Conservation (phyloP, 495 filamentous ascomycete genomes). For the Tetracladium setigerum region DNA sequence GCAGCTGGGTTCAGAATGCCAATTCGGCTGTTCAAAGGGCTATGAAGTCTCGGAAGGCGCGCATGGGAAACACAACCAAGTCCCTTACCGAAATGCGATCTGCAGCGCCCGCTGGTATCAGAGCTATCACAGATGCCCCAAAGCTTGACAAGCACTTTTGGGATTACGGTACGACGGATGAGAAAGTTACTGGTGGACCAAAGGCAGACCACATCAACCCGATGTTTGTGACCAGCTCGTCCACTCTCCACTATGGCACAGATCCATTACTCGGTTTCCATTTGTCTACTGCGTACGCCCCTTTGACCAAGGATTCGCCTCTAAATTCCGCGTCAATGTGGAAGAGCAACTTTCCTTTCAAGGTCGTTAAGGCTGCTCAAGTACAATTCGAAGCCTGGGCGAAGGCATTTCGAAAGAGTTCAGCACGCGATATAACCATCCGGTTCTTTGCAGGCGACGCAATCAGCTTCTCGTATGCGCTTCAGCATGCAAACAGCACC, state of each 20-base stretch:
- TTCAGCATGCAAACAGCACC: constrained; percentile 32
- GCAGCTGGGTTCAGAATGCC: constrained; percentile 11
- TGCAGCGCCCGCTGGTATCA: constrained; percentile 18
- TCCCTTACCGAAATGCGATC: constrained; percentile 20
- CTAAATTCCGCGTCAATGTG: not conserved
- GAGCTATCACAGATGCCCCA: constrained; percentile 18
- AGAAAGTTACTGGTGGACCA: not conserved
- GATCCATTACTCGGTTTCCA: constrained; percentile 40
- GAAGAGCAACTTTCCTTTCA: too few relatives aligned
- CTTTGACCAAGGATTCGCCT: constrained; percentile 16
- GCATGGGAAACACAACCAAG: not conserved
- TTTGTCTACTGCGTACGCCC: constrained; percentile 26
- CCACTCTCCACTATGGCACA: constrained; percentile 33
- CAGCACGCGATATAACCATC: constrained; percentile 25
- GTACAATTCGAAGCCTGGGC: constrained; percentile 28
- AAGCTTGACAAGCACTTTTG: constrained; percentile 26
- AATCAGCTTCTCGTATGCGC: constrained; percentile 38
- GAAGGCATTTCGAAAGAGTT: constrained; percentile 19
- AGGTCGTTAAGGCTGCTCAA: constrained; percentile 13
- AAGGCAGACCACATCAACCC: constrained; percentile 22
- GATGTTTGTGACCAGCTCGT: constrained; percentile 20
- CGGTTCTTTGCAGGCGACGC: constrained; percentile 38
- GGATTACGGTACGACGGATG: constrained; percentile 25
- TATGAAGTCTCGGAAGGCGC: constrained; percentile 5
- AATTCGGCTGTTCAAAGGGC: constrained; percentile 14